These are phyloP conservation scores for Edaphochlamys debaryana DNA, from an alignment of 139 green algal species.

Conservation along the genomic window DNA sequence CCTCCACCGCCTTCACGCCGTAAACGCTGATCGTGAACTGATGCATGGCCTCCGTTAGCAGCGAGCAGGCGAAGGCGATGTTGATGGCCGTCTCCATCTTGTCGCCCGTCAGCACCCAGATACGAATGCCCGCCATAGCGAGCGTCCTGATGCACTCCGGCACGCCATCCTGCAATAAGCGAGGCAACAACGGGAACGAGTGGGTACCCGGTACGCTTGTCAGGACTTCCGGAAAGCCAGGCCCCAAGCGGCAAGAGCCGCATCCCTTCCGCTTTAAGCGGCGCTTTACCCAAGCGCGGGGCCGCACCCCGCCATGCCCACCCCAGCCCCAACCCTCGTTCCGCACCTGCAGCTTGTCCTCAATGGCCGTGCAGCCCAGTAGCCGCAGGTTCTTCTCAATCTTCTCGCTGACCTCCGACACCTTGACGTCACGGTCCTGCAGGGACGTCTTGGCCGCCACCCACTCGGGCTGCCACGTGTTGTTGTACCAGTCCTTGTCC, in stretches of 20 bases:
- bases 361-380: conserved; percentile 96
- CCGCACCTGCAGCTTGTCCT: conserved; percentile 98
- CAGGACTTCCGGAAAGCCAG: no score
- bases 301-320: no score
- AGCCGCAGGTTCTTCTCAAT: conserved; percentile 87
- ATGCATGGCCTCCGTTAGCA: conserved; percentile 80
- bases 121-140: conserved; percentile 86
- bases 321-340: no score
- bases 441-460: conserved; percentile 51
- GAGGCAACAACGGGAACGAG: no score
- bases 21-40: conserved; percentile 51
- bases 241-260: no score
- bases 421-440: conserved; percentile 60
- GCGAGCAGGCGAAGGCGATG: conserved; percentile 89
- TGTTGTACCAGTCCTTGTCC: conserved; percentile 61
- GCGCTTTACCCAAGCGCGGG: no score
- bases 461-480: conserved; percentile 47
- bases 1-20: conserved; percentile 44
- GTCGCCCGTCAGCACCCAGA: conserved; percentile 92
- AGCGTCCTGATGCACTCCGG: conserved; percentile 90
- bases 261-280: no score
- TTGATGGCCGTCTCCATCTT: conserved; percentile 94
- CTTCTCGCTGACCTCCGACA: conserved; percentile 63
- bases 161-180: conserved; percentile 95
- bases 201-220: no score